Evolutionary conservation across 2,329 filamentous ascomycete species (phyloP), one percentile per base, ranked within the genome.

Genomic region (Diaporthe caulivora): DNA sequence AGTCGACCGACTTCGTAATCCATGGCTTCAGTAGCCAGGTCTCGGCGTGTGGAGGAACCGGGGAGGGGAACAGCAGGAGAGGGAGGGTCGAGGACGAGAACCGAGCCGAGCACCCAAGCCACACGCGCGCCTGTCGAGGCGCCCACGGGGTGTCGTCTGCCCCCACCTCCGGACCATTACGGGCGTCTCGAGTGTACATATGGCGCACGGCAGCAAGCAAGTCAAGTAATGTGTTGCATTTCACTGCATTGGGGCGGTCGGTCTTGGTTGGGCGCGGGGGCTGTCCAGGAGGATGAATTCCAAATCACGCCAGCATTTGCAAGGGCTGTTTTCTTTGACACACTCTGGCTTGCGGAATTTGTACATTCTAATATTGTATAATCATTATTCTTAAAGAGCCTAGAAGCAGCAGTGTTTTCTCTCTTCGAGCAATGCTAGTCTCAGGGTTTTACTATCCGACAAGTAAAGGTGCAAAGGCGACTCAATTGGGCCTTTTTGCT

Each of bases 331-430:
- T 70, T 64, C 68, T 53, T 70, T 74, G 62, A 40, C 55, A 40
- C 55, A 70, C 53, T 54, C 70, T 76, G 68, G 76, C 77, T 76
- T 78, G 78, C 78, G 76, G 76, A 74, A 77, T 78, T 71, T 78
- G 78, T 79, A 80, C 80, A 81, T 82, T 82, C 78, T 81, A 79
- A 77, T 83, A 80, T 80, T 82, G 80, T 82, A 81, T 82, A 82
- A 82, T 81, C 81, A 78, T 72, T 78, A 78, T 78, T 77, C 71
- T 74, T 73, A 75, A n/a, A n/a, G 72, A 76, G 51, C 65, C 72
- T 74, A 69, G 70, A 65, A 53, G 37, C 57, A 62, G 62, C 64
- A 69, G 55, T 70, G 62, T 67, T 67, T 71, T 67, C 53, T 71
- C 24, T 58, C 31, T 37, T 15, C n/a, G 54, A 54, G 72, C 64